Evolutionary conservation across 805 yeast species (phyloP).

Genomic region (Blastobotrys chiropterorum): DNA sequence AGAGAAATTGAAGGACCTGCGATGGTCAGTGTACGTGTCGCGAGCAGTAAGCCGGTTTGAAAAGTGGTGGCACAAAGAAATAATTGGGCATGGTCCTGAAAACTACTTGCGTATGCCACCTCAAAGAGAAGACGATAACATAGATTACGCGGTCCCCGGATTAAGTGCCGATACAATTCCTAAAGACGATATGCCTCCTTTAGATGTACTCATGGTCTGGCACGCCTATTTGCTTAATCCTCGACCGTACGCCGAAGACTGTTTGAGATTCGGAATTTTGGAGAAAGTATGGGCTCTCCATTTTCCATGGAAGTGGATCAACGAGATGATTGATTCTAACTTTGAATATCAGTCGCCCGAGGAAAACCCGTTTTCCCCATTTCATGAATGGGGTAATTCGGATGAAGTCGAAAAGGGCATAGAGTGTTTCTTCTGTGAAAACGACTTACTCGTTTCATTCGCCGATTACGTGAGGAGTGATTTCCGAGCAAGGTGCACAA

Average conservation of each 20-base stretch:
- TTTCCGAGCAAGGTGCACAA: slow-evolving; percentile 3
- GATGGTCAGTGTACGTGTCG: slow-evolving; percentile 13
- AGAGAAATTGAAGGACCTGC: slow-evolving; percentile 6
- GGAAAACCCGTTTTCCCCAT: background rate
- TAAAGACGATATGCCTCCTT: slow-evolving; percentile 13
- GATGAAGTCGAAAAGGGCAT: background rate
- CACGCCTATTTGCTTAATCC: slow-evolving; percentile 22
- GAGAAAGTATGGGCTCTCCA: slow-evolving; percentile 3
- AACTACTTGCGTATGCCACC: background rate
- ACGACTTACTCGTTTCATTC: background rate
- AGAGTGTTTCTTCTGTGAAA: background rate
- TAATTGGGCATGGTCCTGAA: background rate
- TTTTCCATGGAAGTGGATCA: slow-evolving; percentile 11
- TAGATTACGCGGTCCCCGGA: background rate
- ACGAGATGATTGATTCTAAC: slow-evolving; percentile 2
- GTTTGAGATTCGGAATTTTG: slow-evolving; percentile 4
- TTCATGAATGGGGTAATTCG: background rate
- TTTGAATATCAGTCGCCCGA: background rate
- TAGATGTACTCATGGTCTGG: slow-evolving; percentile 24
- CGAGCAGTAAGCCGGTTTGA: slow-evolving; percentile 14
- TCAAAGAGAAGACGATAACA: background rate
- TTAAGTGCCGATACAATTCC: background rate
- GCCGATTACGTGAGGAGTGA: background rate
- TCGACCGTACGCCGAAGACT: slow-evolving; percentile 17
- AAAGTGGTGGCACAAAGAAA: slow-evolving; percentile 13